These are phyloP conservation scores for Apiospora kogelbergensis DNA, from an alignment of 2,329 filamentous ascomycete genomes.

Conservation along the genomic window DNA sequence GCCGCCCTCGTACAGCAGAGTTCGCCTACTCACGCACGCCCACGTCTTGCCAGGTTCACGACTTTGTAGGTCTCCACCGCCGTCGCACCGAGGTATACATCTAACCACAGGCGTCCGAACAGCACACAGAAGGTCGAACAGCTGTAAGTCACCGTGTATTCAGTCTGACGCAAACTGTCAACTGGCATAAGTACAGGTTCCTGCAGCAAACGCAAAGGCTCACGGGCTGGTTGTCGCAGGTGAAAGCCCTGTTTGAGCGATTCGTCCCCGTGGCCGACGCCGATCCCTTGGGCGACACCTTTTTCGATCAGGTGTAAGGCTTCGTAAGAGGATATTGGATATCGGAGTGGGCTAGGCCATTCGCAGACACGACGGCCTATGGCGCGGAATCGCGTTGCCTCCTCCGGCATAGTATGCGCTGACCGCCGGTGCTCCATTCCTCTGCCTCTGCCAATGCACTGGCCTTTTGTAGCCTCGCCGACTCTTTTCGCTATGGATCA, in stretches of 20 bases:
- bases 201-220: constrained; percentile 1
- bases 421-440: neutral
- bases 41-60: neutral
- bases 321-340: no score
- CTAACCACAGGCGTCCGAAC: neutral
- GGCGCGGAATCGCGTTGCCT: neutral
- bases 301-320: neutral
- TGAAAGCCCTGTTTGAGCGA: neutral
- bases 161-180: neutral
- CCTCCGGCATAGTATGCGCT: neutral
- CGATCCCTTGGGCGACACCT: neutral
- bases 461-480: no score
- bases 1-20: neutral
- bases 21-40: neutral
- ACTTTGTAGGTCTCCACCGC: neutral
- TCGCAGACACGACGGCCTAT: neutral
- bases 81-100: neutral
- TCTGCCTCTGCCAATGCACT: neutral
- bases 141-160: neutral
- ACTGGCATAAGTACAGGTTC: neutral
- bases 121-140: neutral
- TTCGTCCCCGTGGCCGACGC: neutral
- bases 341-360: neutral
- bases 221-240: constrained; percentile 8
- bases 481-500: no score